These are phyloP conservation scores for Syzygium aromaticum DNA, from an alignment of 345 rosid species.

Conservation along the genomic window DNA sequence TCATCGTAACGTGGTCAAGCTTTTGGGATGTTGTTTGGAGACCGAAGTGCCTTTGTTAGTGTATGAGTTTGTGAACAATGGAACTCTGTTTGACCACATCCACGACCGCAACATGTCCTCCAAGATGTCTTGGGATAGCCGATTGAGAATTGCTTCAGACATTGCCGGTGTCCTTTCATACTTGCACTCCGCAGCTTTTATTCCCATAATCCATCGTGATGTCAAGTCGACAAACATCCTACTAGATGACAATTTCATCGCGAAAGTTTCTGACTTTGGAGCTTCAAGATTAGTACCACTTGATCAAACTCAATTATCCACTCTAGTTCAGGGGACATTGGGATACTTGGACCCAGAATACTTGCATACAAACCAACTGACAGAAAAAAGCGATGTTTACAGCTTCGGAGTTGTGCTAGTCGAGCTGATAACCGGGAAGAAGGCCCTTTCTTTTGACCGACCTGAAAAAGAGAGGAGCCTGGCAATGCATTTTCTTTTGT, in stretches of 20 bases:
- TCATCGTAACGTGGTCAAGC: conserved; percentile 33
- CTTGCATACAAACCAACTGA: conserved; percentile 11
- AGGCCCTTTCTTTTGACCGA: conserved; percentile 9
- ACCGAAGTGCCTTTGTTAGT: conserved; percentile 31
- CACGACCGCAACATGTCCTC: conserved; percentile 8
- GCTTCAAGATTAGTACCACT: too few species aligned
- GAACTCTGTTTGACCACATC: conserved; percentile 28
- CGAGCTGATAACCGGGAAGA: conserved; percentile 28
- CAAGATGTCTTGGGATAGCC: conserved; percentile 18
- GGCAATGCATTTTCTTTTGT: conserved; percentile 12
- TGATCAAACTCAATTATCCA: conserved; percentile 32
- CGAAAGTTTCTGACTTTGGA: too few species aligned
- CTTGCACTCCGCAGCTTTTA: conserved; percentile 21
- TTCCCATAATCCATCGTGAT: conserved; percentile 28
- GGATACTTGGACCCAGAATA: conserved; percentile 48
- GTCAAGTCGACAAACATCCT: conserved; percentile 30
- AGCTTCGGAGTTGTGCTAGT: conserved; percentile 36
- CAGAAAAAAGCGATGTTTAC: conserved; percentile 38
- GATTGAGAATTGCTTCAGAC: conserved; percentile 23
- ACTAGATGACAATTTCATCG: too few species aligned
- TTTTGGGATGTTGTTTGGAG: conserved; percentile 40
- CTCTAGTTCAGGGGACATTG: conserved; percentile 34
- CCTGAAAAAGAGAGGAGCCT: conserved; percentile 19
- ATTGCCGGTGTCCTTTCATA: conserved; percentile 22
- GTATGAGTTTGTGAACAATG: conserved; percentile 25